Percentiles rank a stretch among this genome's conserved stretches.
Evolutionary conservation across 371 early-diverging fungal genomes (phyloP).

Genomic region (Sporodiniella umbellata): DNA sequence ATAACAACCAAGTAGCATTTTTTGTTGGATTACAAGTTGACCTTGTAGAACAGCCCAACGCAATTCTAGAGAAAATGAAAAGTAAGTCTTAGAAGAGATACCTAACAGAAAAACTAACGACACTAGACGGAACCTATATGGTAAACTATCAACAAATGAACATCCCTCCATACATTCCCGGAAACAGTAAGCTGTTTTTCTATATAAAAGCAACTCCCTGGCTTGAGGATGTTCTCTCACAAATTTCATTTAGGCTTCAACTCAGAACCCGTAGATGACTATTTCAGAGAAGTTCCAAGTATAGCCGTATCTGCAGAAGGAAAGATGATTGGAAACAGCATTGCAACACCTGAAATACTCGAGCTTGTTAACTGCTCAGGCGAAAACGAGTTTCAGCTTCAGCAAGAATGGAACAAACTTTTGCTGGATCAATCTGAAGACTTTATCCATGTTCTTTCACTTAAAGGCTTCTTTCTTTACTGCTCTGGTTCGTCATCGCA

Average conservation of each 20-base stretch:
- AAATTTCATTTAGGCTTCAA: conserved; percentile 16
- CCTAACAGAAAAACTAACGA: not conserved
- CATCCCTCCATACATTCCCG: conserved; percentile 35
- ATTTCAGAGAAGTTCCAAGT: conserved; percentile 30
- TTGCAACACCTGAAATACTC: conserved; percentile 18
- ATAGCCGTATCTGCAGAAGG: conserved; percentile 11
- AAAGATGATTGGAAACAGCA: too few relatives aligned
- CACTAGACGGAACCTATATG: conserved; percentile 46
- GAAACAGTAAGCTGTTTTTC: conserved; percentile 17
- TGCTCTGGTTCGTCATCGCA: conserved; percentile 43
- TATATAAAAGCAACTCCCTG: too few relatives aligned
- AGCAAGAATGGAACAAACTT: conserved; percentile 40
- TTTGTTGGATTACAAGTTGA: conserved; percentile 76
- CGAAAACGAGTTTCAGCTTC: conserved; percentile 25
- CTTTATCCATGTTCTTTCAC: conserved; percentile 60
- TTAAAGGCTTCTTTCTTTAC: conserved; percentile 65
- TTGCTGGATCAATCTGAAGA: conserved; percentile 46
- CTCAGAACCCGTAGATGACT: conserved; percentile 32
- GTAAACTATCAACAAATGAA: conserved; percentile 54
- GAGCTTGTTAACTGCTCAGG: conserved; percentile 25
- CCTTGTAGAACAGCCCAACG: conserved; percentile 67
- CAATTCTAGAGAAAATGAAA: conserved; percentile 58
- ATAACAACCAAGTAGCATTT: conserved; percentile 44
- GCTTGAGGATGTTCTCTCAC: too few relatives aligned
- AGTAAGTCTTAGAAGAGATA: conserved; percentile 14